Evolutionary conservation across 2,329 filamentous ascomycete genomes (phyloP).

Genomic region (Colletotrichum shisoi): DNA sequence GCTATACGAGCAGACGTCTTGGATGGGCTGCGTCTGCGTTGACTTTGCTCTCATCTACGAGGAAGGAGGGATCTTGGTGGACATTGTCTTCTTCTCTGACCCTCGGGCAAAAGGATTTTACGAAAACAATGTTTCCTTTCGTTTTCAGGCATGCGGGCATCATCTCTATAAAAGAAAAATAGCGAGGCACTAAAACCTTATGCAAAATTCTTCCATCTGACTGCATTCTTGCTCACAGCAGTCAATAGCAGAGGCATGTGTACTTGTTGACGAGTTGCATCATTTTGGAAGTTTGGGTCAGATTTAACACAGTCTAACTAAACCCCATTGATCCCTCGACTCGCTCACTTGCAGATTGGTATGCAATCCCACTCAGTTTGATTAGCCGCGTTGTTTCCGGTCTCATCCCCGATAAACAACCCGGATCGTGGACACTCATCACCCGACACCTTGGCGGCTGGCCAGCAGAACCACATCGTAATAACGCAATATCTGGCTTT

Average conservation of each 20-base stretch:
- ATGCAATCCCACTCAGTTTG: too few species aligned
- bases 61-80: neutral
- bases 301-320: neutral
- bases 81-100: neutral
- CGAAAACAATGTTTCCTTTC: neutral
- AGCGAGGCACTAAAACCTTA: neutral
- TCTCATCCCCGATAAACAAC: neutral
- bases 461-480: neutral
- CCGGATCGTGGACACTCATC: neutral
- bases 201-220: neutral
- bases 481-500: too few species aligned
- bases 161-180: too few species aligned
- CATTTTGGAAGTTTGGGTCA: neutral
- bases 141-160: neutral
- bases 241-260: neutral
- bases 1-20: constrained; percentile 3
- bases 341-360: neutral
- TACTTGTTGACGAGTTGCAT: too few species aligned
- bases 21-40: constrained; percentile 5
- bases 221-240: neutral
- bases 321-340: too few species aligned
- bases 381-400: neutral
- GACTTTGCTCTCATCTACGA: neutral
- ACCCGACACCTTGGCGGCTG: neutral
- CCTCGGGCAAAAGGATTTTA: neutral